phyloP scores from a whole-genome alignment of 2,329 filamentous ascomycete genomes.

The Cryphonectria parasitica region DNA sequence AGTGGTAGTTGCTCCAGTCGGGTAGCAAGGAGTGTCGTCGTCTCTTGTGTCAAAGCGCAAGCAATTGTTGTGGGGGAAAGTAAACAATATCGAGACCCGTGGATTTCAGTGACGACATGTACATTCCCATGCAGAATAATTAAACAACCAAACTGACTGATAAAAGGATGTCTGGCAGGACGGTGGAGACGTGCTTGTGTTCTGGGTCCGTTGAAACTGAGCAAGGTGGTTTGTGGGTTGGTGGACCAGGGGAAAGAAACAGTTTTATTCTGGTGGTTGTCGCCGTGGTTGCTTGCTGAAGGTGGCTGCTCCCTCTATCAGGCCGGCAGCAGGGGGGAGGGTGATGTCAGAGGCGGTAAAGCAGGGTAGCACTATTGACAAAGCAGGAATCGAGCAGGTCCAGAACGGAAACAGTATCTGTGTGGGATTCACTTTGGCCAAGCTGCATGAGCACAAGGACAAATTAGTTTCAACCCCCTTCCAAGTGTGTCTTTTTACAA shows the following conservation, averaged over 20 bases:
- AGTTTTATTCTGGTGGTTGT: slow-evolving; percentile 7
- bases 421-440: no score
- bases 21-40: background rate
- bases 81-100: slow-evolving; percentile 5
- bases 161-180: background rate
- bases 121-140: background rate
- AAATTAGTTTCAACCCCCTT: background rate
- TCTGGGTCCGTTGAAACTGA: background rate
- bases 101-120: slow-evolving; percentile 13
- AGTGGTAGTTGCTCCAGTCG: background rate
- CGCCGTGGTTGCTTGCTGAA: background rate
- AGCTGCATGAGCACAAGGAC: no score
- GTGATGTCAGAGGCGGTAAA: slow-evolving; percentile 8
- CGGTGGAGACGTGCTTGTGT: background rate
- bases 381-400: background rate
- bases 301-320: background rate
- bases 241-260: background rate
- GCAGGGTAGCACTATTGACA: background rate
- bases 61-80: background rate
- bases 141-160: background rate
- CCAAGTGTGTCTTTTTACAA: no score
- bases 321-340: background rate
- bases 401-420: background rate
- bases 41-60: background rate
- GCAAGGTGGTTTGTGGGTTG: background rate